phyloP scores from a whole-genome alignment of 345 rosid species.

The Gossypium anomalum region DNA sequence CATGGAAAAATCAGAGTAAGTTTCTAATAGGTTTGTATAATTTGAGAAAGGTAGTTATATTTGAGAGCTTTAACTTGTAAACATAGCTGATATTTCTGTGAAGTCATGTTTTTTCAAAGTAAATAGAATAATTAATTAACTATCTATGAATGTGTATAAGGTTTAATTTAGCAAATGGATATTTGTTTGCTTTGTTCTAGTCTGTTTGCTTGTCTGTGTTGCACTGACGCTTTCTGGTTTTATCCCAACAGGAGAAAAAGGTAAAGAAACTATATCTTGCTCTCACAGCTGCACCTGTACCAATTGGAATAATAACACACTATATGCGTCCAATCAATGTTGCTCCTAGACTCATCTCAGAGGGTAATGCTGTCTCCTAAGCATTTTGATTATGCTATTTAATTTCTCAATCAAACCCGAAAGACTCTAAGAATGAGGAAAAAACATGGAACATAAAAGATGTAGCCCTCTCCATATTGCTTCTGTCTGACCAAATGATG shows the following conservation, averaged over 20 bases:
- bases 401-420: neutral
- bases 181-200: neutral
- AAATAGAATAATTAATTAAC: neutral
- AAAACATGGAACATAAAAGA: neutral
- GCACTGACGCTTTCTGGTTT: neutral
- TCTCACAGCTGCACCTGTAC: constrained; percentile 75
- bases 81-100: neutral
- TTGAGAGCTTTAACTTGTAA: neutral
- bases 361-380: constrained; percentile 40
- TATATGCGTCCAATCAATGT: constrained; percentile 81
- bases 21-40: neutral
- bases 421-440: neutral
- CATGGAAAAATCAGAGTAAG: constrained; percentile 74
- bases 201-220: neutral
- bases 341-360: constrained; percentile 84
- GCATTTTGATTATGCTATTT: constrained; percentile 10
- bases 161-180: neutral
- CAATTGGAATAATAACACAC: constrained; percentile 71
- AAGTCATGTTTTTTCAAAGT: neutral
- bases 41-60: neutral
- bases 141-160: neutral
- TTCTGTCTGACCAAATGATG: neutral
- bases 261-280: constrained; percentile 90
- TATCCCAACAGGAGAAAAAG: constrained; percentile 48
- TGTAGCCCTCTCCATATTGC: neutral